A percentile compares a stretch with the other conserved stretches of the same genome.
phyloP scores from a whole-genome alignment of 83 land plant genomes.

The Diphasiastrum complanatum region DNA sequence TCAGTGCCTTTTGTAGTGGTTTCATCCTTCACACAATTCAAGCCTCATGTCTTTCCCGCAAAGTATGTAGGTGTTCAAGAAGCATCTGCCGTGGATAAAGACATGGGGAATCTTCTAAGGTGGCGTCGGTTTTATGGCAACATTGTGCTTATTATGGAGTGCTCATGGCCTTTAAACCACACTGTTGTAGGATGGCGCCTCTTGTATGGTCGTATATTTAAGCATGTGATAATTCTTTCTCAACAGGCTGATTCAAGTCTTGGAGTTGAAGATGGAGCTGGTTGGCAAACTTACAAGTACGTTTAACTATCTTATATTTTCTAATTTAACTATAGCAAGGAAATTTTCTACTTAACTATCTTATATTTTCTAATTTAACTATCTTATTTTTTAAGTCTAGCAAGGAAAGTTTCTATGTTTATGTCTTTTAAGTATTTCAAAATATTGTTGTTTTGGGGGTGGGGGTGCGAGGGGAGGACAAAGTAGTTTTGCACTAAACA shows the following conservation, averaged over 20 bases:
- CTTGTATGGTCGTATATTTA: slow-evolving; percentile 11
- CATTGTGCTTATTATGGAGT: slow-evolving; percentile 5
- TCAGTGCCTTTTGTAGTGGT: background rate
- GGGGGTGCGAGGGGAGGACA: background rate
- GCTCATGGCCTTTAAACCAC: background rate
- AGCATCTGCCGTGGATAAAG: slow-evolving; percentile 6
- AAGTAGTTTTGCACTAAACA: too few relatives aligned
- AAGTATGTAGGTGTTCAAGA: slow-evolving; percentile 3
- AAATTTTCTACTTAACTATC: too few relatives aligned
- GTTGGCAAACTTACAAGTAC: slow-evolving; percentile 9
- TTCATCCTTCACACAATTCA: background rate
- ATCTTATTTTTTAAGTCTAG: too few relatives aligned
- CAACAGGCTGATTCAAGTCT: background rate
- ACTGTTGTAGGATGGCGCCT: background rate
- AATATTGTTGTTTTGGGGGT: background rate
- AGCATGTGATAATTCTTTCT: slow-evolving; percentile 4
- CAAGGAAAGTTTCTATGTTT: too few relatives aligned
- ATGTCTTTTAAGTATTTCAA: too few relatives aligned
- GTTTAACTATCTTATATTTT: too few relatives aligned
- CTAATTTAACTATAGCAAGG: too few relatives aligned
- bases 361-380: too few relatives aligned
- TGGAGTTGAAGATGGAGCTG: slow-evolving; percentile 2
- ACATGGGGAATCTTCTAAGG: slow-evolving; percentile 9
- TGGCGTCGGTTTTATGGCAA: slow-evolving; percentile 9
- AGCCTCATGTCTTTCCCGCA: background rate